These are phyloP conservation scores for Yamadazyma pseudoaaseri DNA, from an alignment of 1,139 yeast species.

Conservation along the genomic window DNA sequence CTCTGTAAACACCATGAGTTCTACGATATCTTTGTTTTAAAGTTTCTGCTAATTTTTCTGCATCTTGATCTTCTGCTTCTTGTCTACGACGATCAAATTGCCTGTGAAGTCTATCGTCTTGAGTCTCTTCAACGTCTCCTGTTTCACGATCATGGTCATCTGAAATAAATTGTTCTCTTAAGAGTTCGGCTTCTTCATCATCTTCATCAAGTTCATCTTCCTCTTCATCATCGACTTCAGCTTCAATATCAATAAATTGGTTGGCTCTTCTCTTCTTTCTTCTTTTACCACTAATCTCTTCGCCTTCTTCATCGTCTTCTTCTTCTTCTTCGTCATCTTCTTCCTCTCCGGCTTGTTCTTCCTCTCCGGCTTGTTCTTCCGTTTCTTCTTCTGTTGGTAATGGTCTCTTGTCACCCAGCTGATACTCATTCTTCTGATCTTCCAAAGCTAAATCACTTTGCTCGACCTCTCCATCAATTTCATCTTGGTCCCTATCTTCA, in stretches of 20 bases:
- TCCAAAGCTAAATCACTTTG: slow-evolving; percentile 9
- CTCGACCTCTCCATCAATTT: slow-evolving; percentile 40
- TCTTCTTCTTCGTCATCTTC: slow-evolving; percentile 64
- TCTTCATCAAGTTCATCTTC: slow-evolving; percentile 90
- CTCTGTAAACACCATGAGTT: slow-evolving; percentile 80
- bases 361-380: slow-evolving; percentile 19
- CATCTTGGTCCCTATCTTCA: slow-evolving; percentile 41
- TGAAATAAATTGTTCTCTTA: slow-evolving; percentile 78
- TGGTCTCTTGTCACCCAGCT: slow-evolving; percentile 12
- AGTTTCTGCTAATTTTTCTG: slow-evolving; percentile 90
- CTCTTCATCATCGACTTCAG: slow-evolving; percentile 98
- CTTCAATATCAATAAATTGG: slow-evolving; percentile 97
- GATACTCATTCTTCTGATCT: slow-evolving; percentile 5
- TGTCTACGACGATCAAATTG: slow-evolving; percentile 90
- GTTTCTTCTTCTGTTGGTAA: slow-evolving; percentile 7
- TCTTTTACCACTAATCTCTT: slow-evolving; percentile 43
- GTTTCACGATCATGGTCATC: slow-evolving; percentile 61
- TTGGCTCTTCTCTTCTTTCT: slow-evolving; percentile 73
- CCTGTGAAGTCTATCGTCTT: slow-evolving; percentile 76
- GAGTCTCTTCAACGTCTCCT: slow-evolving; percentile 42
- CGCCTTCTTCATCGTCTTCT: slow-evolving; percentile 53
- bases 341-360: slow-evolving; percentile 36
- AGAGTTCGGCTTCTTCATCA: slow-evolving; percentile 82
- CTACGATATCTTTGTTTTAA: slow-evolving; percentile 92
- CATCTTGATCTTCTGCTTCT: slow-evolving; percentile 90